These are phyloP conservation scores for Astraeus odoratus DNA, from an alignment of 768 basidiomycete genomes.

Conservation along the genomic window DNA sequence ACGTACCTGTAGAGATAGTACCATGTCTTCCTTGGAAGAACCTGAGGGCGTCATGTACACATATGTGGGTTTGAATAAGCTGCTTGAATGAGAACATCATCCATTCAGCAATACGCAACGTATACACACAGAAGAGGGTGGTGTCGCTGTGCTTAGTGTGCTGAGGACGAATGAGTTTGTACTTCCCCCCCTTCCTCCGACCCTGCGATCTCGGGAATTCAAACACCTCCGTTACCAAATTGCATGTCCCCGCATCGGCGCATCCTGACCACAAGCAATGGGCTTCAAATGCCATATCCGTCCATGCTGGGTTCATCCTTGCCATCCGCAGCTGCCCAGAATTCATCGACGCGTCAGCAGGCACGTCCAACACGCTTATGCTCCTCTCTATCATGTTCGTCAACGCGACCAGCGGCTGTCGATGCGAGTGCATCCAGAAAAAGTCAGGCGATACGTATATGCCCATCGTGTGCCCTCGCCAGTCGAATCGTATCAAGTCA, in stretches of 20 bases:
- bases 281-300: slow-evolving; percentile 51
- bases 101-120: no score
- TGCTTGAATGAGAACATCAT: no score
- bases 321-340: slow-evolving; percentile 35
- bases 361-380: slow-evolving; percentile 31
- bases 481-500: slow-evolving; percentile 54
- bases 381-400: slow-evolving; percentile 37
- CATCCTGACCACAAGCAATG: slow-evolving; percentile 31
- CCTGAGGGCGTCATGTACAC: no score
- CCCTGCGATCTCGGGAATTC: slow-evolving; percentile 42
- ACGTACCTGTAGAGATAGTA: no score
- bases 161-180: slow-evolving; percentile 58
- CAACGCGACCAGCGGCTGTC: slow-evolving; percentile 39
- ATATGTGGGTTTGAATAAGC: no score
- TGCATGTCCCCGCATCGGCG: slow-evolving; percentile 33
- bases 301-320: slow-evolving; percentile 44
- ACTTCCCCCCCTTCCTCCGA: slow-evolving; percentile 41
- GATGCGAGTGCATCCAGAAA: slow-evolving; percentile 46
- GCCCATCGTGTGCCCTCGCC: slow-evolving; percentile 74
- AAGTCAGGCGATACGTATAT: slow-evolving; percentile 35
- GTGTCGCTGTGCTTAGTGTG: no score
- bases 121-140: no score
- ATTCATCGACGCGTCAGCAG: slow-evolving; percentile 17
- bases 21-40: no score
- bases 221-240: slow-evolving; percentile 39